Conservation (phyloP, 495 filamentous ascomycete genomes). For the Jackrogersella minutella region DNA sequence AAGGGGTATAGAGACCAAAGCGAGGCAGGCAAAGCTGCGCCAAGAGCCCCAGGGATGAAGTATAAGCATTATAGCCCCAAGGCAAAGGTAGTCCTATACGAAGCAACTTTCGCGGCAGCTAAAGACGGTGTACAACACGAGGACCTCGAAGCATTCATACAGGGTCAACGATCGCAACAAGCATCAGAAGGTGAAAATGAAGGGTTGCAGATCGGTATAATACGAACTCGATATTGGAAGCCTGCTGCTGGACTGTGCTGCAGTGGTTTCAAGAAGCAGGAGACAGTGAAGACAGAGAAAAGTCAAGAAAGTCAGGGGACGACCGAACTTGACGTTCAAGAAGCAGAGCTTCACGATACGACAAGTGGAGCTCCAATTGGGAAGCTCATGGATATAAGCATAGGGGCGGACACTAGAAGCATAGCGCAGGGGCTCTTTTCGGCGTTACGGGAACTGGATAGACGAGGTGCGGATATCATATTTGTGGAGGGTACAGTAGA, state of each 20-base stretch:
- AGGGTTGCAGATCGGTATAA: conserved; percentile 46
- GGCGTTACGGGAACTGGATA: conserved; percentile 84
- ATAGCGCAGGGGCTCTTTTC: conserved; percentile 90
- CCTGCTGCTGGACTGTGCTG: conserved; percentile 44
- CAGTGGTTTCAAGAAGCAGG: conserved; percentile 31
- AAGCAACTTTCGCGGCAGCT: conserved; percentile 50
- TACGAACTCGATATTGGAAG: conserved; percentile 56
- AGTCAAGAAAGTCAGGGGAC: conserved; percentile 23
- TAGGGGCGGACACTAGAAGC: conserved; percentile 72
- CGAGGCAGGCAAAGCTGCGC: conserved; percentile 62
- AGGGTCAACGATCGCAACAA: conserved; percentile 12
- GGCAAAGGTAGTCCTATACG: conserved; percentile 85
- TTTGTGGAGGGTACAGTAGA: conserved; percentile 90
- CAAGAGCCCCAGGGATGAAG: conserved; percentile 96
- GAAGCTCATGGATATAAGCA: conserved; percentile 63
- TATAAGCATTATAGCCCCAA: conserved; percentile 97
- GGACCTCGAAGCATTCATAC: conserved; percentile 31
- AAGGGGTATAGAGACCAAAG: conserved; percentile 77
- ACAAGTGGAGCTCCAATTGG: conserved; percentile 38
- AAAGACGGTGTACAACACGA: conserved; percentile 23
- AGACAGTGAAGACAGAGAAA: conserved; percentile 8
- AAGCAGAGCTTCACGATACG: conserved; percentile 43
- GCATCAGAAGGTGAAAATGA: conserved; percentile 10
- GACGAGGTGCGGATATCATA: conserved; percentile 79
- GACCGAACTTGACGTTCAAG: conserved; percentile 44